Evolutionary conservation across 768 basidiomycete genomes (phyloP).

Genomic region (Calocybe gangraenosa): DNA sequence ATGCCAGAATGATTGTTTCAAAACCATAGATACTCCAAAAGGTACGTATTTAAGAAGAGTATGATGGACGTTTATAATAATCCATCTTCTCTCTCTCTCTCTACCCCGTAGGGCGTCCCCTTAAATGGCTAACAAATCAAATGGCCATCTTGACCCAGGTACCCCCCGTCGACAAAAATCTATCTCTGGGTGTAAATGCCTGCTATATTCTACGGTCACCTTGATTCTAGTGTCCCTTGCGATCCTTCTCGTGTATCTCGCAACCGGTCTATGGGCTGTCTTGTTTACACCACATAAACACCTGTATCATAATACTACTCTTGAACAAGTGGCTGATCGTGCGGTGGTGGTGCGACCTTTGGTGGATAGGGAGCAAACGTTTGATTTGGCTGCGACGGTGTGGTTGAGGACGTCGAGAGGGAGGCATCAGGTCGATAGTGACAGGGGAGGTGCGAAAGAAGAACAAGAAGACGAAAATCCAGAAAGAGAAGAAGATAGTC

Average conservation of each 20-base stretch:
- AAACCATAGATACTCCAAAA: no score
- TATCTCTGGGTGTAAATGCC: slow-evolving; percentile 13
- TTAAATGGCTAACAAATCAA: no score
- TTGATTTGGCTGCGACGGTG: slow-evolving; percentile 24
- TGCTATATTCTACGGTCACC: slow-evolving; percentile 1
- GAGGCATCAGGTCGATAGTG: not conserved
- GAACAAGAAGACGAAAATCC: not conserved
- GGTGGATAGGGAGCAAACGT: slow-evolving; percentile 18
- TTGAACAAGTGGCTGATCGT: not conserved
- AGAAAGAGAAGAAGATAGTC: slow-evolving; percentile 7
- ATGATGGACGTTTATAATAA: no score
- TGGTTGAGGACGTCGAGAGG: slow-evolving; percentile 18
- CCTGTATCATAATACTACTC: no score
- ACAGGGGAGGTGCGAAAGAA: not conserved
- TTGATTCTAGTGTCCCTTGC: not conserved
- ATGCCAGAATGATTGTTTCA: no score
- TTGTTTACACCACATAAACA: no score
- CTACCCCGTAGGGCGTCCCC: no score
- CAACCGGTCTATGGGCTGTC: not conserved
- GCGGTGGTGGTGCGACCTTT: slow-evolving; percentile 19
- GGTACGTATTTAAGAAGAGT: no score
- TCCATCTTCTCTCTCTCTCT: no score
- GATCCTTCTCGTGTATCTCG: not conserved
- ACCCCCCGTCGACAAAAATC: slow-evolving; percentile 5
- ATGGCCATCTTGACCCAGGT: slow-evolving; percentile 11